Base-by-base conservation (phyloP, 768 basidiomycete species). In the Tephrocybe sp. region DNA sequence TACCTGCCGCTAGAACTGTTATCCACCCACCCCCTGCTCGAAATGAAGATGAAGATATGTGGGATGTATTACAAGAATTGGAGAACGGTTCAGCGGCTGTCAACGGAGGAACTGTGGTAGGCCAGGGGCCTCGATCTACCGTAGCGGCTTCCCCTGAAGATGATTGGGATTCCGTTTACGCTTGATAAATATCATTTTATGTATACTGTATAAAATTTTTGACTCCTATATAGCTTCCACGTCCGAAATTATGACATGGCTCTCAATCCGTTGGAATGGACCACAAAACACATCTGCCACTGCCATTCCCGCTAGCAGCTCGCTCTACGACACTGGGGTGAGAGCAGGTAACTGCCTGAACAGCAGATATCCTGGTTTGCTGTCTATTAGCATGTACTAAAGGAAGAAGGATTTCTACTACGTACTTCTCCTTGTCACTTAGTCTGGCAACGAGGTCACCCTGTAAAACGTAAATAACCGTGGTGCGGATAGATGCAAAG, bases 281-380 rank as follows among this genome's bases (percentile, higher is more conserved):
- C 91, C 91, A 93, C 9, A 93, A 67, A 11, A 88, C 79, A 62
- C 90, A 92, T 45, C 87, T 76, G 22, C 91, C 91, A 51, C 83
- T 87, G 1, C 65, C 91, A 59, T 90, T 92, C 18, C 89, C 91
- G 37, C 80, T 89, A 3, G 77, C 90, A 19, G 76, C 86, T 22
- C 91, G 78, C 59, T 88, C 89, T 2, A 89, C 74, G 18, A 89
- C 68, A 47, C 62, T 84, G 0, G 91, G 90, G 63, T 92, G 91
- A 12, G 87, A 89, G 57, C 86, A 88, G 7, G 91, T 89, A n/a
- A 92, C 91, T n/a, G 91, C 89, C 66, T 92, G 91, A 4, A 86
- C 85, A 1, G 91, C 90, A 18, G 86, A 80, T 52, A 92, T 84
- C 55, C 87, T 91, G 53, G 38, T 2, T 18, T 12, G 21, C 32